Percentiles rank a stretch among this genome's conserved stretches.
Conservation (phyloP, 2,329 filamentous ascomycete species). For the Monilinia laxa region DNA sequence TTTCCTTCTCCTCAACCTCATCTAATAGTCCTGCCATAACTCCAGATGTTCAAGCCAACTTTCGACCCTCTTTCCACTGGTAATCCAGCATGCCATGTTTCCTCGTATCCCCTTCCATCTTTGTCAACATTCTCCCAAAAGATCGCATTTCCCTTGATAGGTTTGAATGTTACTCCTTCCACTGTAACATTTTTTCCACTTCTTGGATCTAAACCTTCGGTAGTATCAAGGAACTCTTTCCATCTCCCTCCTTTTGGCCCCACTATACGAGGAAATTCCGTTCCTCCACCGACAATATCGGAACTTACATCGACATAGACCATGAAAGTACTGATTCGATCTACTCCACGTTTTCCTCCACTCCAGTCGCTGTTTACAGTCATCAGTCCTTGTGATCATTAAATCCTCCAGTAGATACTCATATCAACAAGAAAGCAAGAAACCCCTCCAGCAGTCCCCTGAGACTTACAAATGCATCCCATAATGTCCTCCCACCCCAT, state of each 20-base stretch:
- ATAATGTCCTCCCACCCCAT: constrained; percentile 61
- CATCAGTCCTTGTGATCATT: neutral
- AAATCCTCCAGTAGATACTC: neutral
- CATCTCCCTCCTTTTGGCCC: constrained; percentile 46
- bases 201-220: constrained; percentile 31
- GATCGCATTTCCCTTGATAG: constrained; percentile 57
- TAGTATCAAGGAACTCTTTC: constrained; percentile 59
- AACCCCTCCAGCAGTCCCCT: too few relatives aligned
- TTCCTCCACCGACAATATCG: constrained; percentile 56
- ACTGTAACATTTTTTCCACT: constrained; percentile 29
- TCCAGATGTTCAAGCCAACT: constrained; percentile 65
- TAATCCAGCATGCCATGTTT: constrained; percentile 61
- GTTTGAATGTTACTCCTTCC: constrained; percentile 56
- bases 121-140: constrained; percentile 61
- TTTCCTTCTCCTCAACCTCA: neutral
- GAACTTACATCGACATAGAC: constrained; percentile 51
- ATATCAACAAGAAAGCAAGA: neutral
- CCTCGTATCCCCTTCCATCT: constrained; percentile 55
- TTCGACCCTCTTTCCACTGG: constrained; percentile 56
- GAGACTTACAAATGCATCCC: constrained; percentile 23
- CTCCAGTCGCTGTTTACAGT: constrained; percentile 60
- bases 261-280: constrained; percentile 55
- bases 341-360: constrained; percentile 43
- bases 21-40: constrained; percentile 45
- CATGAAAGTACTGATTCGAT: constrained; percentile 59